Conservation (phyloP, 2,329 filamentous ascomycete genomes). For the Cladorrhinum sp. region DNA sequence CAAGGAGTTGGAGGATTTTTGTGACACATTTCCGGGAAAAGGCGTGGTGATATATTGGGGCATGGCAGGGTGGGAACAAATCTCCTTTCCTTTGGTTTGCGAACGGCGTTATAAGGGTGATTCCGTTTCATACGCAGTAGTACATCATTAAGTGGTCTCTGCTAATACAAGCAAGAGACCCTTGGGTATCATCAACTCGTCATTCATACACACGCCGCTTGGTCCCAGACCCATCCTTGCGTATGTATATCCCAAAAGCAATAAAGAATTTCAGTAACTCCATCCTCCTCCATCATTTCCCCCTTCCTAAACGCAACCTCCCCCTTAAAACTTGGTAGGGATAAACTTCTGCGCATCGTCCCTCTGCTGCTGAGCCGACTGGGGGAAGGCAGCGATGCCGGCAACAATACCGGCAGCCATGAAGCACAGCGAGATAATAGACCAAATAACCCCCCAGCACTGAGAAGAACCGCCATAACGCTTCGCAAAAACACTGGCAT, state of each 20-base stretch:
- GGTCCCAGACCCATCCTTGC: not conserved
- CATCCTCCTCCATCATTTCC: not conserved
- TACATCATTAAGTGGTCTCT: not conserved
- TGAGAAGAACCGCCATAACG: conserved; percentile 75
- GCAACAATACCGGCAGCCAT: conserved; percentile 74
- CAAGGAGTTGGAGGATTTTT: too few species aligned
- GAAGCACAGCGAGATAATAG: conserved; percentile 65
- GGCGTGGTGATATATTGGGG: not conserved
- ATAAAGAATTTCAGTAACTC: not conserved
- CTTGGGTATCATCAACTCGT: conserved; percentile 9
- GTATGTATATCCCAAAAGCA: not conserved
- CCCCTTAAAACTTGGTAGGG: conserved; percentile 24
- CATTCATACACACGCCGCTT: not conserved
- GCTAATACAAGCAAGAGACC: not conserved
- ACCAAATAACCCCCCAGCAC: conserved; percentile 80
- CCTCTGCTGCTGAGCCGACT: conserved; percentile 66
- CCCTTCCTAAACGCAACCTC: not conserved
- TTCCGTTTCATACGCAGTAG: not conserved
- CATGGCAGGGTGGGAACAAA: too few species aligned
- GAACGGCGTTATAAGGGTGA: not conserved
- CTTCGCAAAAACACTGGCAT: conserved; percentile 75
- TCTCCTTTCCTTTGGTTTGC: too few species aligned
- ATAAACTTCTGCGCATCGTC: conserved; percentile 55
- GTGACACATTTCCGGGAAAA: not conserved
- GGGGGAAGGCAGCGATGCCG: conserved; percentile 71